Conservation (phyloP, 352 stramenopile genomes). For the Plasmopara muralis region DNA sequence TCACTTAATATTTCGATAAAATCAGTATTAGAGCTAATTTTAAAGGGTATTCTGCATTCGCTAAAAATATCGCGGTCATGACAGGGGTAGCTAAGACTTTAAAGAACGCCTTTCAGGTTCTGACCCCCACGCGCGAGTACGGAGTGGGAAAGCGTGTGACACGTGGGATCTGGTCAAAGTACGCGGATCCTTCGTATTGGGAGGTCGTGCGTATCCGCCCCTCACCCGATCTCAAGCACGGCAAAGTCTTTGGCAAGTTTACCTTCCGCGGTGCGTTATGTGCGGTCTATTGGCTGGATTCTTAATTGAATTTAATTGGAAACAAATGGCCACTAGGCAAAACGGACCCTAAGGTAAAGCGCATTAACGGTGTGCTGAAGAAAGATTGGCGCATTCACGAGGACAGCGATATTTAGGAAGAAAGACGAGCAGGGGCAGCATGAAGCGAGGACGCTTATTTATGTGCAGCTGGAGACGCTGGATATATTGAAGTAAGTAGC, state of each 20-base stretch:
- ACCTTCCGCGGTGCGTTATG: slow-evolving; percentile 67
- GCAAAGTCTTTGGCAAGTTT: slow-evolving; percentile 76
- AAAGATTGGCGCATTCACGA: slow-evolving; percentile 51
- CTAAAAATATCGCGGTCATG: slow-evolving; percentile 18
- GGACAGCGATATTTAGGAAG: slow-evolving; percentile 3
- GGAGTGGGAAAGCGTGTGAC: slow-evolving; percentile 65
- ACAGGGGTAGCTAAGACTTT: slow-evolving; percentile 33
- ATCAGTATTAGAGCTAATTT: neutral
- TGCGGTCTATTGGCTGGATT: neutral
- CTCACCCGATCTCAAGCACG: slow-evolving; percentile 74
- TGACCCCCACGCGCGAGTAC: slow-evolving; percentile 62
- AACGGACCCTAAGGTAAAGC: slow-evolving; percentile 61
- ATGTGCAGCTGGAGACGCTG: no score
- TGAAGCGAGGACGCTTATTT: neutral
- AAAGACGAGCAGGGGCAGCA: neutral
- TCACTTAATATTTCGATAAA: no score
- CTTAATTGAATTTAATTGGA: slow-evolving; percentile 8
- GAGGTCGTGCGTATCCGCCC: slow-evolving; percentile 75
- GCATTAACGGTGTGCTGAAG: slow-evolving; percentile 72
- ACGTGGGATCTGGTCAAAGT: slow-evolving; percentile 68
- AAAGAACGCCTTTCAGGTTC: slow-evolving; percentile 70
- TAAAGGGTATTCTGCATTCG: neutral
- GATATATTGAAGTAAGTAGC: no score
- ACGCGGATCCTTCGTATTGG: slow-evolving; percentile 66
- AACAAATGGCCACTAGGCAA: slow-evolving; percentile 36